Percentiles rank a stretch among this genome's conserved stretches.
These are phyloP conservation scores for Pinus taeda DNA, from an alignment of 75 land plant species.

Conservation along the genomic window DNA sequence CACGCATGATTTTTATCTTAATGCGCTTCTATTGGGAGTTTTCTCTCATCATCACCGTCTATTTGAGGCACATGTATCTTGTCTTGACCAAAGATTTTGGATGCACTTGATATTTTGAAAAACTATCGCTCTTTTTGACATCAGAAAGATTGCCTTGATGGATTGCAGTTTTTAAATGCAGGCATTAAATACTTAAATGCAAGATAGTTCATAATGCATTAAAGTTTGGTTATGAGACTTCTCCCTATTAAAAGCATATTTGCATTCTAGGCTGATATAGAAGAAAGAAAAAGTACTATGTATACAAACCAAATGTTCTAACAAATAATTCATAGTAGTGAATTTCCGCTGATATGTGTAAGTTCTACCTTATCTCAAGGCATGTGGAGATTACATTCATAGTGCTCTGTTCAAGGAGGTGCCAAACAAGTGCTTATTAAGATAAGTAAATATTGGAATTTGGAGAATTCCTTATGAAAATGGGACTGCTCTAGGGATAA, in stretches of 20 bases:
- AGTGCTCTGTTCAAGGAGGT: too few relatives aligned
- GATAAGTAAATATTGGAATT: too few relatives aligned
- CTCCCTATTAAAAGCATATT: background rate
- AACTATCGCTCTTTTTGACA: background rate
- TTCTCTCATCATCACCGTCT: background rate
- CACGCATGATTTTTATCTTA: background rate
- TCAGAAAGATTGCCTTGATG: background rate
- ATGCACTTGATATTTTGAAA: background rate
- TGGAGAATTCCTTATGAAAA: too few relatives aligned
- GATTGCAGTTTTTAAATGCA: background rate
- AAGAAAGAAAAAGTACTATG: too few relatives aligned
- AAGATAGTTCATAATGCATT: background rate
- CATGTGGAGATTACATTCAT: too few relatives aligned
- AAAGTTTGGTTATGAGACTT: background rate
- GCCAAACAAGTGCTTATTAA: too few relatives aligned
- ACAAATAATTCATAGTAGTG: too few relatives aligned
- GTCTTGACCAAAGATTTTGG: background rate
- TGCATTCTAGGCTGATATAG: background rate
- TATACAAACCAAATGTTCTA: too few relatives aligned
- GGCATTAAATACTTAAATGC: background rate
- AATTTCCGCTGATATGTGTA: too few relatives aligned
- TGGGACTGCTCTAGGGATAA: too few relatives aligned
- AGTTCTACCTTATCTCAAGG: too few relatives aligned
- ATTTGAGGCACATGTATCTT: background rate
- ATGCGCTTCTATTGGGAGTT: background rate